Evolutionary conservation across 164 flowering plant species (phyloP).

Genomic region (Tetracentron sinense): DNA sequence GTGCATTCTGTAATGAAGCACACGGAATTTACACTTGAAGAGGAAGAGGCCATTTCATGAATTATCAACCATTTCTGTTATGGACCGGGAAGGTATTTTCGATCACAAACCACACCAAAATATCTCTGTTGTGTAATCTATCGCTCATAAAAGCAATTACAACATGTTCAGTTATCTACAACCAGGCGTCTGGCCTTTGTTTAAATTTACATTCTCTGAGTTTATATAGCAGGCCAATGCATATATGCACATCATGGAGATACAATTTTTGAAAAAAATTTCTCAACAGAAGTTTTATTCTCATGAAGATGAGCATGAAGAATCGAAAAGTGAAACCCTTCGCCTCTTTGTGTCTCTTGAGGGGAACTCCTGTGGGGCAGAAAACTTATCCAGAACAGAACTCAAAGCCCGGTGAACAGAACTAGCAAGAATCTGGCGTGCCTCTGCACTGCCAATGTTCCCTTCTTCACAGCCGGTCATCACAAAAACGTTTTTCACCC

Average conservation of each 20-base stretch:
- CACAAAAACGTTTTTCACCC: slow-evolving; percentile 52
- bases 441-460: slow-evolving; percentile 25
- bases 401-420: slow-evolving; percentile 52
- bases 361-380: slow-evolving; percentile 43
- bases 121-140: too few species aligned
- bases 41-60: too few species aligned
- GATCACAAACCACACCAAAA: too few species aligned
- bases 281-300: neutral
- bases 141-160: slow-evolving; percentile 10
- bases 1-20: too few species aligned
- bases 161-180: slow-evolving; percentile 1
- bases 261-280: neutral
- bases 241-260: neutral
- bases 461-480: slow-evolving; percentile 31
- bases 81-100: too few species aligned
- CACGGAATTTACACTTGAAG: too few species aligned
- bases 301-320: slow-evolving; percentile 62
- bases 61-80: too few species aligned
- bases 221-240: neutral
- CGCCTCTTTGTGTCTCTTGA: slow-evolving; percentile 53
- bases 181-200: neutral
- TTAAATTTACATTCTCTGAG: neutral
- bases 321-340: slow-evolving; percentile 42
- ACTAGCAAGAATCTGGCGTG: slow-evolving; percentile 23
- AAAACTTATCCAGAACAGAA: slow-evolving; percentile 53